A percentile compares a stretch with the other conserved stretches of the same genome.
Conservation (phyloP, 768 basidiomycete genomes). For the Trametes gibbosa region DNA sequence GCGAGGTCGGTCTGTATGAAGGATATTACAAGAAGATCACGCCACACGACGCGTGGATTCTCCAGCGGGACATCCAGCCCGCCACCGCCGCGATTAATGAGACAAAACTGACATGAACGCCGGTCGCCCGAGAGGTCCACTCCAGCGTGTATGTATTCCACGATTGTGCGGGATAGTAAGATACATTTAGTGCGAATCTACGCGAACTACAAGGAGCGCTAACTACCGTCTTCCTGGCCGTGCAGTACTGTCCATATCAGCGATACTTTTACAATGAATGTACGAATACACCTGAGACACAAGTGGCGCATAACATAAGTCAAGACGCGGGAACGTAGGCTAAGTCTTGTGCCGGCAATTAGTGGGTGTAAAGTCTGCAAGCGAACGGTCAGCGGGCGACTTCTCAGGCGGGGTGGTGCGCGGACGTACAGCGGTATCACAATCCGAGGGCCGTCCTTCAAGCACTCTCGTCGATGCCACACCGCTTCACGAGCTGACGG, state of each 20-base stretch:
- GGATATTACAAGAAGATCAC: slow-evolving; percentile 89
- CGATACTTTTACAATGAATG: slow-evolving; percentile 22
- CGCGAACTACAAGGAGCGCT: slow-evolving; percentile 14
- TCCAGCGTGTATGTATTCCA: slow-evolving; percentile 9
- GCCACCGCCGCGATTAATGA: not conserved
- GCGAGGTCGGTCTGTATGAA: slow-evolving; percentile 58
- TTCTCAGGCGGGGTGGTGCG: not conserved
- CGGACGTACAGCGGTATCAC: slow-evolving; percentile 11
- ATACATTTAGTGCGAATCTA: slow-evolving; percentile 17
- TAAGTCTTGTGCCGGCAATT: slow-evolving; percentile 20
- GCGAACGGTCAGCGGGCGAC: slow-evolving; percentile 1
- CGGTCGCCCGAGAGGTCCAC: not conserved
- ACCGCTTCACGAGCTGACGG: slow-evolving; percentile 65
- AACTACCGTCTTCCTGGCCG: slow-evolving; percentile 11
- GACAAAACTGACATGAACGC: slow-evolving; percentile 1
- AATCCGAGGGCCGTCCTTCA: slow-evolving; percentile 13
- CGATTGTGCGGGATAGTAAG: slow-evolving; percentile 15
- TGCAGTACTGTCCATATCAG: slow-evolving; percentile 20
- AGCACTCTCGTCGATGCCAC: slow-evolving; percentile 63
- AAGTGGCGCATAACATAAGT: slow-evolving; percentile 18
- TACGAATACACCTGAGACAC: slow-evolving; percentile 21
- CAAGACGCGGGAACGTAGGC: slow-evolving; percentile 20
- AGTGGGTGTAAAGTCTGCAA: slow-evolving; percentile 23
- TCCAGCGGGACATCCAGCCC: slow-evolving; percentile 55
- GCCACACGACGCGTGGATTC: slow-evolving; percentile 84